Evolutionary conservation across 2,329 filamentous ascomycete species (phyloP).

Genomic region (Lachnellula suecica): DNA sequence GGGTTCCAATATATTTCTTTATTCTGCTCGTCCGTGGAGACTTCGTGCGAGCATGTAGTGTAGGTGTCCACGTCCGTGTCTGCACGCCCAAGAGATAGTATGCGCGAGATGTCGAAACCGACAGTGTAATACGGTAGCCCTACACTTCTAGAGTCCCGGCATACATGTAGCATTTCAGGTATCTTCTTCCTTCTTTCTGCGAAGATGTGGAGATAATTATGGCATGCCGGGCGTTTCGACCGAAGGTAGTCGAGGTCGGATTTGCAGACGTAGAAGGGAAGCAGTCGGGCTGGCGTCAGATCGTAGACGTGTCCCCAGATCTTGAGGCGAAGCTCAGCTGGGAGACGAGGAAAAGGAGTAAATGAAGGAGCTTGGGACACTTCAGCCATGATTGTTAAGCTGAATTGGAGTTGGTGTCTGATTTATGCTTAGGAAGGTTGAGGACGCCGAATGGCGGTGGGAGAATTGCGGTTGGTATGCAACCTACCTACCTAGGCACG

Average conservation of each 20-base stretch:
- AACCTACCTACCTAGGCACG: too few relatives aligned
- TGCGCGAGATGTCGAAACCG: slow-evolving; percentile 3
- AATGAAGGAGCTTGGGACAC: too few relatives aligned
- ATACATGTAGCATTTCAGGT: slow-evolving; percentile 2
- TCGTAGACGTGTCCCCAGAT: not conserved
- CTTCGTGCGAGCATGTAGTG: slow-evolving; percentile 13
- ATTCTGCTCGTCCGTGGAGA: not conserved
- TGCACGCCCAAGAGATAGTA: slow-evolving; percentile 1
- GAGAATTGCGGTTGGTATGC: too few relatives aligned
- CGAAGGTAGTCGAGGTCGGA: slow-evolving; percentile 15
- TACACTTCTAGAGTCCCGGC: not conserved
- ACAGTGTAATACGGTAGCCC: slow-evolving; percentile 3
- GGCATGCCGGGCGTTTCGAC: slow-evolving; percentile 9
- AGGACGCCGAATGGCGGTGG: too few relatives aligned
- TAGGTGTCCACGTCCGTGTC: slow-evolving; percentile 13
- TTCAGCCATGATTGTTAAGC: too few relatives aligned
- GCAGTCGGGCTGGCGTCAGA: not conserved
- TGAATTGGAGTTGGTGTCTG: too few relatives aligned
- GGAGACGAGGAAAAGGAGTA: slow-evolving; percentile 4
- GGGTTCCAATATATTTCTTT: not conserved
- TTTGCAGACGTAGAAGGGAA: slow-evolving; percentile 11
- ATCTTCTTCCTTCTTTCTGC: not conserved
- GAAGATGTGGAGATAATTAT: slow-evolving; percentile 11
- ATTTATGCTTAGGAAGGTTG: too few relatives aligned
- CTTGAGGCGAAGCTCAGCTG: slow-evolving; percentile 10